Conservation (phyloP, 768 basidiomycete species). For the Lactarius sanguifluus region DNA sequence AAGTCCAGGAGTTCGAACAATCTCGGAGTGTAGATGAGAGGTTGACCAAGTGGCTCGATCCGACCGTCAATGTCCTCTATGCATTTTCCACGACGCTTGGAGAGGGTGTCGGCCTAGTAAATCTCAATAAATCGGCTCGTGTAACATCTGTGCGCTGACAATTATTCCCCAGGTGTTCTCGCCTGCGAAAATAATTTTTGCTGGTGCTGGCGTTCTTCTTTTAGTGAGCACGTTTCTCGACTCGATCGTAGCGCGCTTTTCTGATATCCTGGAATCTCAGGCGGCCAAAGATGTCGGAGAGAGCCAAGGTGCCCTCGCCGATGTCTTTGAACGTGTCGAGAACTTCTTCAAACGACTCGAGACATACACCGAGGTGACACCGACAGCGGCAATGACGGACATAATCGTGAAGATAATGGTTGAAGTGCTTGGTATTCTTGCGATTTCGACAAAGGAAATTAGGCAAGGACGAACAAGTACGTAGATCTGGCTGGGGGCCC, state of each 20-base stretch:
- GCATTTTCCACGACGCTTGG: background rate
- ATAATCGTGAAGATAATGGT: background rate
- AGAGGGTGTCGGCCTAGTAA: background rate
- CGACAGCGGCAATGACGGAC: background rate
- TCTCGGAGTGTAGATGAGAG: background rate
- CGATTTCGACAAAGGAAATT: background rate
- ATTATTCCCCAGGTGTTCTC: background rate
- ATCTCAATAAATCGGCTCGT: background rate
- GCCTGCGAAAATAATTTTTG: background rate
- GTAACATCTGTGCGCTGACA: background rate
- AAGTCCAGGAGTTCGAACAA: background rate
- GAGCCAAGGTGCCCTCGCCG: background rate
- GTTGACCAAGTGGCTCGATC: constrained; percentile 1
- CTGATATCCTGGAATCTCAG: background rate
- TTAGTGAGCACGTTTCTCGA: background rate
- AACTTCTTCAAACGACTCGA: background rate
- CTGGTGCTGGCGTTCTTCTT: background rate
- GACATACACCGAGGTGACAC: background rate
- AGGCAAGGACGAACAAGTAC: background rate
- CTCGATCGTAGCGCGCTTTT: fast-evolving
- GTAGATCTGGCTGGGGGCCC: background rate
- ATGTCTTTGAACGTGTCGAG: background rate
- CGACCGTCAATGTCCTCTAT: background rate
- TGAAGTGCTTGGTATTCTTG: background rate
- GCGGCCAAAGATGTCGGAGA: background rate